Conservation (phyloP, 2,329 filamentous ascomycete species). For the Paramyrothecium sp. region DNA sequence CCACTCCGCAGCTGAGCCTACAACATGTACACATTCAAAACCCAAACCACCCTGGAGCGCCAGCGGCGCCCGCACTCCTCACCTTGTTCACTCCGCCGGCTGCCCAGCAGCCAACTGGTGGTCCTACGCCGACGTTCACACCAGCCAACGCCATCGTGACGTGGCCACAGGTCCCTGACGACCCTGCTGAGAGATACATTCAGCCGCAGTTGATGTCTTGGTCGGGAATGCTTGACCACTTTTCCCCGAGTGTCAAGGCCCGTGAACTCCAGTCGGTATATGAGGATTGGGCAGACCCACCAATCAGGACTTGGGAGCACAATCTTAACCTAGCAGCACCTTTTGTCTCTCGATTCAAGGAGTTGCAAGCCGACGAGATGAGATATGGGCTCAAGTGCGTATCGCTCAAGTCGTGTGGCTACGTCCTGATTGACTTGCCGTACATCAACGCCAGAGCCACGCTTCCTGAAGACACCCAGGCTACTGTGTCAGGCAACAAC, state of each 20-base stretch:
- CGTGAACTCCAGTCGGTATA: constrained; percentile 12
- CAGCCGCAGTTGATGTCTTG: constrained; percentile 34
- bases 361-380: constrained; percentile 23
- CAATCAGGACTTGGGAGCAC: not conserved
- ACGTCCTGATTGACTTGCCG: constrained; percentile 42
- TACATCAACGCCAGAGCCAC: constrained; percentile 35
- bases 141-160: not conserved
- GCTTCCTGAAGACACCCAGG: constrained; percentile 21
- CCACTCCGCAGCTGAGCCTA: constrained; percentile 13
- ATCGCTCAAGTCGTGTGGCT: constrained; percentile 61
- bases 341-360: constrained; percentile 18
- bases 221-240: constrained; percentile 40
- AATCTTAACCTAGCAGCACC: not conserved
- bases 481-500: constrained; percentile 14
- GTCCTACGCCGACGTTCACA: not conserved
- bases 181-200: constrained; percentile 12
- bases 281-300: not conserved
- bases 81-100: not conserved
- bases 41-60: not conserved
- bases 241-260: constrained; percentile 35
- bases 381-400: constrained; percentile 34
- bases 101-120: not conserved
- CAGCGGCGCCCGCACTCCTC: not conserved
- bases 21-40: not conserved
- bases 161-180: constrained; percentile 1